Evolutionary conservation across 106 monocot species (phyloP).

Genomic region (Dioscorea alata): DNA sequence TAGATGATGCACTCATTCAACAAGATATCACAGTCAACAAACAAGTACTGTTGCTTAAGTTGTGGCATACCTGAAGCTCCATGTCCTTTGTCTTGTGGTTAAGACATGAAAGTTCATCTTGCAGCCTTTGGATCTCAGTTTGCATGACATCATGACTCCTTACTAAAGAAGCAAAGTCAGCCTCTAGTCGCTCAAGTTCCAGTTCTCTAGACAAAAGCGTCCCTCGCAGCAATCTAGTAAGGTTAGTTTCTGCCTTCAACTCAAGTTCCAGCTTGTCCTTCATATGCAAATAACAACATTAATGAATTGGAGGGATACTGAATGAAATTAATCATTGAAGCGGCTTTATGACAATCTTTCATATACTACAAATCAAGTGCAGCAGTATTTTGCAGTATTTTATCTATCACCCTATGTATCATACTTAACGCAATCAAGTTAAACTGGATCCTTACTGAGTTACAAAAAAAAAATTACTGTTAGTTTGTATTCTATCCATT

Average conservation of each 20-base stretch:
- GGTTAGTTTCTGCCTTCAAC: constrained; percentile 5
- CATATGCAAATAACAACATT: not conserved
- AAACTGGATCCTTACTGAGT: too few species aligned
- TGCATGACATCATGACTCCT: constrained; percentile 1
- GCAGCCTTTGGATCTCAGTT: constrained; percentile 13
- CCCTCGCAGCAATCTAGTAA: constrained; percentile 4
- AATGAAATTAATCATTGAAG: too few species aligned
- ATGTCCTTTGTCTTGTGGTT: constrained; percentile 7
- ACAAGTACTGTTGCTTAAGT: not conserved
- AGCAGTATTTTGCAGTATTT: too few species aligned
- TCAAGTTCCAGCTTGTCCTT: constrained; percentile 4
- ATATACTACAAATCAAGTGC: too few species aligned
- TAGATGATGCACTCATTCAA: too few species aligned
- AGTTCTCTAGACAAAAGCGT: constrained; percentile 10
- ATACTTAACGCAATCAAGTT: too few species aligned
- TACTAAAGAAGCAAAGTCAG: constrained; percentile 5
- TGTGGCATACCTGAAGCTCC: constrained; percentile 5
- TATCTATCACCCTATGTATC: too few species aligned
- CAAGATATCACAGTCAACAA: too few species aligned
- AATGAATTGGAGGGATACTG: too few species aligned
- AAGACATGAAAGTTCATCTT: constrained; percentile 7
- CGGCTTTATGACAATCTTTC: too few species aligned
- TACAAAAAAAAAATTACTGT: too few species aligned
- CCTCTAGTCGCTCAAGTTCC: constrained; percentile 6
- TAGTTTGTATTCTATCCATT: too few species aligned